phyloP scores from a whole-genome alignment of 179 eudicot species.

The Silene vulgaris region DNA sequence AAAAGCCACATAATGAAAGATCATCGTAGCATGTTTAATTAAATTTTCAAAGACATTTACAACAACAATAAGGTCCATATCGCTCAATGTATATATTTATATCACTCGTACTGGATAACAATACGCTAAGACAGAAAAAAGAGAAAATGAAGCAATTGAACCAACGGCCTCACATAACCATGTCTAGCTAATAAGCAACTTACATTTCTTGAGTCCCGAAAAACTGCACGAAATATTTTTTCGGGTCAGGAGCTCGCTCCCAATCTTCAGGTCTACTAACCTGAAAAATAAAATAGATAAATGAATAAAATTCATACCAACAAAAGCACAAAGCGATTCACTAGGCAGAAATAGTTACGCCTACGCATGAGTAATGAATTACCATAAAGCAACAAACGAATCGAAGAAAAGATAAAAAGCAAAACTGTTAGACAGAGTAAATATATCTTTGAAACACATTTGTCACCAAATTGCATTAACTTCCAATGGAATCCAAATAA shows the following conservation, averaged over 20 bases:
- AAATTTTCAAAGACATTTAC: conserved; percentile 15
- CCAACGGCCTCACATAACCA: conserved; percentile 15
- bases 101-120: not conserved
- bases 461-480: not conserved
- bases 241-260: conserved; percentile 69
- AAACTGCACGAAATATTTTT: conserved; percentile 81
- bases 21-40: not conserved
- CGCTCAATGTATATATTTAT: not conserved
- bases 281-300: conserved; percentile 35
- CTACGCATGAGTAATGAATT: not conserved
- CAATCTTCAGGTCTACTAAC: conserved; percentile 91
- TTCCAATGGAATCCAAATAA: not conserved
- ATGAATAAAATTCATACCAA: conserved; percentile 13
- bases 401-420: not conserved
- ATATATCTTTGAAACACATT: not conserved
- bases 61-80: not conserved
- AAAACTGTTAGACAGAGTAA: not conserved
- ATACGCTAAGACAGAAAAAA: not conserved
- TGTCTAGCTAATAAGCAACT: conserved; percentile 31
- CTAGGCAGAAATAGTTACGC: conserved; percentile 7
- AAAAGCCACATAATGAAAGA: not conserved
- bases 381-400: conserved; percentile 5
- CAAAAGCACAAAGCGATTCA: not conserved
- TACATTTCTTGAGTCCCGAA: conserved; percentile 95
- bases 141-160: conserved; percentile 6